Base-by-base conservation (phyloP, 2,329 filamentous ascomycete species). In the Penicillium sp. region DNA sequence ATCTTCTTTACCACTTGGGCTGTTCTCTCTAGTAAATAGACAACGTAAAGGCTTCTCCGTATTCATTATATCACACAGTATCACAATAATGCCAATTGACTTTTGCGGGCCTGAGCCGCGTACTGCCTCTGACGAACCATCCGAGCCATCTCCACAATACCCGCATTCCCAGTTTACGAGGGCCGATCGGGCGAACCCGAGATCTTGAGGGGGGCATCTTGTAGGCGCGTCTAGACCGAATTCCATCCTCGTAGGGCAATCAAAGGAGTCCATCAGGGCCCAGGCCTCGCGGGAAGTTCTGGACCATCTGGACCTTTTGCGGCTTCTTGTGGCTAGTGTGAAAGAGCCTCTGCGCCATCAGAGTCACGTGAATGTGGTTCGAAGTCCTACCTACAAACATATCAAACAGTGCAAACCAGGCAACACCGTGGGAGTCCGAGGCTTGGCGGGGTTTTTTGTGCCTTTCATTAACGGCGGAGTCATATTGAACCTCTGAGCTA, bases 401-500 rank as follows among this genome's bases (percentile, higher is more conserved):
- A 38, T 56, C 70, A 73, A 74, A 73, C 66, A 52, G 30, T 49
- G 53, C 65, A 73, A 73, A 72, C 64, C 33, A 55, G n/a, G 45
- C 55, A 65, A 63, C 55, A 61, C 65, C 49, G 63, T 67, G 63
- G 66, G 69, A 65, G 65, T 70, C 65, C 63, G 64, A 67, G 63
- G 68, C 71, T 73, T 71, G 71, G 70, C 68, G 66, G 68, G 71
- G 66, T 65, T 75, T 73, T 74, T 73, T 70, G 63, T 67, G 67
- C 52, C 64, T 61, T 65, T 65, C 58, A 63, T 61, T 60, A 62
- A 64, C 62, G 64, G 55, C 59, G 28, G 48, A 57, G 58, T 45
- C 54, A 28, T 19, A 35, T 55, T 52, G 33, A 5, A 52, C 43
- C 26, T 38, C 35, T 33, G 30, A 25, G 49, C 35, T 54, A n/a